Evolutionary conservation across 192 early-diverging fungal species (phyloP).

Genomic region (Coemansia sp.): DNA sequence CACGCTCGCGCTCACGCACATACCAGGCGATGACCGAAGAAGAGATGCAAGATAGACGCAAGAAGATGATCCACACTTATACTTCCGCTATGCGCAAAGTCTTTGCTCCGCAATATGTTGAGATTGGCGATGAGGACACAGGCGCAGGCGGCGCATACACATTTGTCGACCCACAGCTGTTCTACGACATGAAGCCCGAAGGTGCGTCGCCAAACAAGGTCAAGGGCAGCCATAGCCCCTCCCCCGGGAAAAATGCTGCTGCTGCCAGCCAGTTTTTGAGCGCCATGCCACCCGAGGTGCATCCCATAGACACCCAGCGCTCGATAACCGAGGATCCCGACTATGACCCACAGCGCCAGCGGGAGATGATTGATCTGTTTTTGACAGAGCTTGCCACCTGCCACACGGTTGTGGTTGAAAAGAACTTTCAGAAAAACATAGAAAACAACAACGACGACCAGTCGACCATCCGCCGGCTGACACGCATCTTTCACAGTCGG

Average conservation of each 20-base stretch:
- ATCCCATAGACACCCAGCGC: slow-evolving; percentile 43
- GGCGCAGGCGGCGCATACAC: slow-evolving; percentile 59
- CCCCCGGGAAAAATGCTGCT: slow-evolving; percentile 2
- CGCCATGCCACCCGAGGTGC: slow-evolving; percentile 15
- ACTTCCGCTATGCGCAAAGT: slow-evolving; percentile 59
- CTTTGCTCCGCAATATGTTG: slow-evolving; percentile 69
- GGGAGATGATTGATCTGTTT: slow-evolving; percentile 60
- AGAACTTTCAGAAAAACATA: slow-evolving; percentile 50
- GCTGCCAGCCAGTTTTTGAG: slow-evolving; percentile 17
- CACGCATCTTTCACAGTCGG: slow-evolving; percentile 31
- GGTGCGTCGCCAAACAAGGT: slow-evolving; percentile 29
- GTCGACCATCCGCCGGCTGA: slow-evolving; percentile 40
- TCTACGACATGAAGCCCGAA: slow-evolving; percentile 68
- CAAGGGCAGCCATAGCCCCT: slow-evolving; percentile 11
- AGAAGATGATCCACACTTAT: slow-evolving; percentile 59
- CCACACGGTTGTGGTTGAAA: slow-evolving; percentile 93
- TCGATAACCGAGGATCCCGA: slow-evolving; percentile 43
- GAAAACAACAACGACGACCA: slow-evolving; percentile 38
- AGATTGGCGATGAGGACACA: slow-evolving; percentile 58
- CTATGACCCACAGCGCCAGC: slow-evolving; percentile 66
- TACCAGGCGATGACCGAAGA: slow-evolving; percentile 28
- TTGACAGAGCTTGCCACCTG: slow-evolving; percentile 88
- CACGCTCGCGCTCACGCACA: slow-evolving; percentile 41
- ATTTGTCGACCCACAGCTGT: slow-evolving; percentile 84
- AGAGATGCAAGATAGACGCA: slow-evolving; percentile 30